Evolutionary conservation across 129 eudicot genomes (phyloP), one percentile per base, ranked within the genome.

Genomic region (Calendula officinalis): DNA sequence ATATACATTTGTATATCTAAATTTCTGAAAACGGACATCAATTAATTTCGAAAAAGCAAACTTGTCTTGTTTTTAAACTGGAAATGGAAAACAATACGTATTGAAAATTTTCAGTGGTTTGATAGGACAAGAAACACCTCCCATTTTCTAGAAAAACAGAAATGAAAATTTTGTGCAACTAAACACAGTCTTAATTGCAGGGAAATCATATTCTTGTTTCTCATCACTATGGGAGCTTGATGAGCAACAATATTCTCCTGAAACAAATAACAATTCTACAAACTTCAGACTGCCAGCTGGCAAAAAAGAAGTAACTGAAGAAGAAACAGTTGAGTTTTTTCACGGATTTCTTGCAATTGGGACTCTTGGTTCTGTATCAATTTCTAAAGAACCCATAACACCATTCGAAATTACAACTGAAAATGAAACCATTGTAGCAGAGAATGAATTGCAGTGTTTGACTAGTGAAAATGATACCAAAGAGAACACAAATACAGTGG

Each of bases 271-370:
- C 56, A 53, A 37, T 37, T 55, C 56, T 56, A 71, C 82, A 44
- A 35, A 43, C 67, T 42, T 63, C 52, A 60, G 54, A 53, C 78
- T 76, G 45, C 69, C 78, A 53, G 68, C 51, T 39, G 56, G 64
- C 7, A 61, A 5, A 48, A 76, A 78, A 78, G 67, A 64, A 13
- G 47, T 48, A 71, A 14, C 17, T 10, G 36, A 41, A 40, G 71
- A 76, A 44, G 81, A 79, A 56, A 22, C 76, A 11, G 49, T 53
- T 52, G 76, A 78, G 64, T 62, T 66, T 36, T 81, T 76, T 66
- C 84, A 78, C 8, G 89, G 87, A 48, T 81, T 90, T 71, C 86
- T 90, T 35, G 78, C 91, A 62, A 89, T 89, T 54, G 97, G 95
- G 64, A 89, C 97, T 60, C 84, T 89, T 10, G 94, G 91, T 69